phyloP scores from a whole-genome alignment of 805 yeast species.

The Candida palmyrensis region DNA sequence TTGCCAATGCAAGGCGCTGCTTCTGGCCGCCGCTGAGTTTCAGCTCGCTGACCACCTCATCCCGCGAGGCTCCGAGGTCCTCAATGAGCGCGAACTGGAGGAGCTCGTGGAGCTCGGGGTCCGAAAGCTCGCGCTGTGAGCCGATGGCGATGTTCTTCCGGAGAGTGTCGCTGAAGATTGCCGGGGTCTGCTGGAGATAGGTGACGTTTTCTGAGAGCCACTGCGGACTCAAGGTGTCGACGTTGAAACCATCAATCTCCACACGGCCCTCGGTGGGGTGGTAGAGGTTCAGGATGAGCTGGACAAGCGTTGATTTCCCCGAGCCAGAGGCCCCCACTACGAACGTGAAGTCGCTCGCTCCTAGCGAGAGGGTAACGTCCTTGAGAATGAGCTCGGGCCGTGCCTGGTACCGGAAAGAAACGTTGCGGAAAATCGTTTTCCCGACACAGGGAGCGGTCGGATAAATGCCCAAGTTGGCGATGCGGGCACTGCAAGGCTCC shows the following conservation, averaged over 20 bases:
- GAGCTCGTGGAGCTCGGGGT: too few species aligned
- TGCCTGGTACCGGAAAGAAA: conserved; percentile 60
- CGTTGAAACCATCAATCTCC: conserved; percentile 47
- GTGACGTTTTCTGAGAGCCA: conserved; percentile 65
- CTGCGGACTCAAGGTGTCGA: conserved; percentile 34
- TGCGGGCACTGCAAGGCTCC: too few species aligned
- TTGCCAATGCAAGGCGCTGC: conserved; percentile 78
- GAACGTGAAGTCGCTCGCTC: conserved; percentile 46
- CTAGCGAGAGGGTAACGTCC: conserved; percentile 36
- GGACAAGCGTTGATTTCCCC: conserved; percentile 83
- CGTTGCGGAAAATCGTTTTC: conserved; percentile 47
- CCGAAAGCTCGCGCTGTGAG: too few species aligned
- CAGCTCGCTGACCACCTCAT: conserved; percentile 44
- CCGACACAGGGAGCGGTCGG: conserved; percentile 32
- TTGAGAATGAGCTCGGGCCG: conserved; percentile 47
- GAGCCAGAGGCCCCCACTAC: conserved; percentile 88
- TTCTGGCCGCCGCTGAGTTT: conserved; percentile 85
- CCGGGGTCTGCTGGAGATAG: conserved; percentile 67
- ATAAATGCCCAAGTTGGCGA: conserved; percentile 6
- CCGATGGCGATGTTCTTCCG: conserved; percentile 61
- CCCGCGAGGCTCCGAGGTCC: conserved; percentile 6
- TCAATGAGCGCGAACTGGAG: neutral
- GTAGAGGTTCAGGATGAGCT: conserved; percentile 60
- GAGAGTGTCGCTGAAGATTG: conserved; percentile 60
- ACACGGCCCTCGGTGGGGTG: conserved; percentile 48